phyloP scores from a whole-genome alignment of 2,329 filamentous ascomycete species.

The Cladosporium phlei region DNA sequence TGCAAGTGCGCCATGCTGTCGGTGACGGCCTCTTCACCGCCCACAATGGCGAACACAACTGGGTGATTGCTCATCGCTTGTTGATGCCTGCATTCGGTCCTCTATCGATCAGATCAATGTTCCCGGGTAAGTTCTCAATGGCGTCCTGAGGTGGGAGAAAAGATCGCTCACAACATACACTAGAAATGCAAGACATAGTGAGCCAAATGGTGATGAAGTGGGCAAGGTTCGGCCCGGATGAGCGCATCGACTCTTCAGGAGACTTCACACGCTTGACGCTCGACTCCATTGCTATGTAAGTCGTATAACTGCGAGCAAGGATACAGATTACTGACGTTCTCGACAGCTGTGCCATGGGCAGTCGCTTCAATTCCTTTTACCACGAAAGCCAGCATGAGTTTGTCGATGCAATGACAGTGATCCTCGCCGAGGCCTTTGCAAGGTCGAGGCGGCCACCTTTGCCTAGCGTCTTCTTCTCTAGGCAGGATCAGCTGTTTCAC shows the following conservation, averaged over 20 bases:
- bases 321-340: neutral
- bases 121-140: constrained; percentile 26
- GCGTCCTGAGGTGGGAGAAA: constrained; percentile 24
- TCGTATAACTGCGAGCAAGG: constrained; percentile 39
- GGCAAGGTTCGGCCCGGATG: constrained; percentile 54
- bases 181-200: constrained; percentile 51
- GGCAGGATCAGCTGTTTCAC: constrained; percentile 1
- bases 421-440: constrained; percentile 24
- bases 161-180: neutral
- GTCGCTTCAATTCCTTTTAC: constrained; percentile 72
- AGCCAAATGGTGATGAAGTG: constrained; percentile 63
- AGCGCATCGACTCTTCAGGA: constrained; percentile 56
- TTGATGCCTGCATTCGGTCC: constrained; percentile 66
- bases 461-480: neutral
- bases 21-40: constrained; percentile 17
- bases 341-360: constrained; percentile 57
- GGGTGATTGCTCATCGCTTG: constrained; percentile 42
- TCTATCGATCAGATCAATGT: constrained; percentile 62
- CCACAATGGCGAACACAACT: neutral
- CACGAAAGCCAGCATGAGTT: constrained; percentile 63
- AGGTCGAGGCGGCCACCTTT: neutral
- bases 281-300: constrained; percentile 60
- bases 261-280: constrained; percentile 68
- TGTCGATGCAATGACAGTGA: constrained; percentile 58
- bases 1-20: neutral